Conservation (phyloP, 1,139 yeast species). For the Geotrichum siamense region DNA sequence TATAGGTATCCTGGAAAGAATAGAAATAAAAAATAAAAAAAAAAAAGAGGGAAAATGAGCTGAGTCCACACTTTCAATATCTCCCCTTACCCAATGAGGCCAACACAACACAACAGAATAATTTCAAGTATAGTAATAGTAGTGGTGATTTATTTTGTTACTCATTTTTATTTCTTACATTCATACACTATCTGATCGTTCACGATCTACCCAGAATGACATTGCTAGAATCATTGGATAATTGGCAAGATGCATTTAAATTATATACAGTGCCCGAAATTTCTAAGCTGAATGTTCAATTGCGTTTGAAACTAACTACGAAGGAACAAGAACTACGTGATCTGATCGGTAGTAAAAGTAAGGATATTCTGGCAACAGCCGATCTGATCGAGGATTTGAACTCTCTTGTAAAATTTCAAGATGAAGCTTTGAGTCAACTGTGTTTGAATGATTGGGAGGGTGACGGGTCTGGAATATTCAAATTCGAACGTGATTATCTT, state of each 20-base stretch:
- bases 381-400: slow-evolving; percentile 58
- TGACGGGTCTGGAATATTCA: slow-evolving; percentile 19
- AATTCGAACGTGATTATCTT: slow-evolving; percentile 10
- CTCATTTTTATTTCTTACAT: no score
- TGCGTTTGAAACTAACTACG: slow-evolving; percentile 23
- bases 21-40: no score
- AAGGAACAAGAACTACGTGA: slow-evolving; percentile 45
- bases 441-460: slow-evolving; percentile 20
- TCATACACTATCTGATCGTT: background rate
- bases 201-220: no score
- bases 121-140: no score
- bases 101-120: slow-evolving; percentile 2
- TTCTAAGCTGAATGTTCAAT: slow-evolving; percentile 22
- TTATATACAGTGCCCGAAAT: slow-evolving; percentile 25
- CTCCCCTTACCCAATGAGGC: slow-evolving; percentile 55
- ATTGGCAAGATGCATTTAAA: slow-evolving; percentile 29
- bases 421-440: slow-evolving; percentile 23
- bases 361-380: slow-evolving; percentile 61
- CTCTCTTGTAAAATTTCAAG: slow-evolving; percentile 32
- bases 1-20: no score
- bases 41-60: slow-evolving; percentile 1
- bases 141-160: no score
- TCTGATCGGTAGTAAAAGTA: slow-evolving; percentile 58
- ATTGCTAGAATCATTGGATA: slow-evolving; percentile 4
- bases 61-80: background rate